phyloP scores from a whole-genome alignment of 495 filamentous ascomycete species.

The Daldinia childiae region DNA sequence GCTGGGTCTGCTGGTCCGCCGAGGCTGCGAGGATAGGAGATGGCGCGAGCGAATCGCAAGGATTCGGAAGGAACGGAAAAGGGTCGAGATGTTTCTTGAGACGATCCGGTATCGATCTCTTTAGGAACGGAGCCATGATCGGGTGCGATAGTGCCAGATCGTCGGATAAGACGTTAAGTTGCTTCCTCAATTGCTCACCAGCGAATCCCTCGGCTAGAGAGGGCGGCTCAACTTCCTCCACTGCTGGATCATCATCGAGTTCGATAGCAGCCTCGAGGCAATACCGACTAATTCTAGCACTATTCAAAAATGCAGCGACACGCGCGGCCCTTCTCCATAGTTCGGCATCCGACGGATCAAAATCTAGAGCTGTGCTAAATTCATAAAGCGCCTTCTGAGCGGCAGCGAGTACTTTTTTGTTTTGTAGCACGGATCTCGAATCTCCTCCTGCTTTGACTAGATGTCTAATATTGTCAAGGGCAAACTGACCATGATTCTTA shows the following conservation, averaged over 20 bases:
- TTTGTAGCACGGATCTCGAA: constrained; percentile 48
- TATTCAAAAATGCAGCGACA: constrained; percentile 77
- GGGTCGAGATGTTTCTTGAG: constrained; percentile 77
- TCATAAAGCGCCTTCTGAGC: constrained; percentile 63
- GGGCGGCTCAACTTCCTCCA: constrained; percentile 75
- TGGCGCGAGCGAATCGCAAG: constrained; percentile 50
- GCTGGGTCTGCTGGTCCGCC: constrained; percentile 62
- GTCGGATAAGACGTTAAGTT: constrained; percentile 76
- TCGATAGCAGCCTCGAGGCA: constrained; percentile 93
- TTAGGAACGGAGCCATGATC: constrained; percentile 68
- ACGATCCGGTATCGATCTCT: constrained; percentile 68
- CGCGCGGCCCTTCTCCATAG: constrained; percentile 90
- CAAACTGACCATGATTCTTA: constrained; percentile 94
- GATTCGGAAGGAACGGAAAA: constrained; percentile 76
- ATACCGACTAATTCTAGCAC: constrained; percentile 79
- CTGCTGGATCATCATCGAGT: constrained; percentile 77
- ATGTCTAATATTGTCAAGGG: constrained; percentile 74
- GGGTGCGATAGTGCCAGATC: constrained; percentile 73
- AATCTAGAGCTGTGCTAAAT: constrained; percentile 81
- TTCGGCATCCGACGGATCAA: constrained; percentile 91
- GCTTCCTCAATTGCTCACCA: constrained; percentile 75
- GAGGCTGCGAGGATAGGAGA: constrained; percentile 14
- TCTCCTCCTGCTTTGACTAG: constrained; percentile 51
- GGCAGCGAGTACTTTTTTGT: constrained; percentile 53
- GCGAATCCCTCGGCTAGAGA: constrained; percentile 88